These are phyloP conservation scores for Arabidopsis suecica DNA, from an alignment of 345 rosid species.

Conservation along the genomic window DNA sequence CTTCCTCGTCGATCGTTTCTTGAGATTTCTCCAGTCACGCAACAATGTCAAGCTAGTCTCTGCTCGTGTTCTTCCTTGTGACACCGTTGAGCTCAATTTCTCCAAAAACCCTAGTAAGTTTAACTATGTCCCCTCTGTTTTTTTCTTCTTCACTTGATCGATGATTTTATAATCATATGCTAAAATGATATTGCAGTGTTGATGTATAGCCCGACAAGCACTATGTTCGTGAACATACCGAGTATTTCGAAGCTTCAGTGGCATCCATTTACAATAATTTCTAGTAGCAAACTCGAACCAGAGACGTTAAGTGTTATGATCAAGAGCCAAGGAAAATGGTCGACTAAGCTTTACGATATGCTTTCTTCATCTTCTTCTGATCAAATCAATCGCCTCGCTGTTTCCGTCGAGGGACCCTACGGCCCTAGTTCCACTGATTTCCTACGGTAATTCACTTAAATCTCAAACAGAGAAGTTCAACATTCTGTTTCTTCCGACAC, in stretches of 20 bases:
- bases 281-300: conserved; percentile 70
- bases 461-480: background rate
- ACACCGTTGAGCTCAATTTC: conserved; percentile 71
- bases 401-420: conserved; percentile 85
- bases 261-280: conserved; percentile 88
- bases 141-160: background rate
- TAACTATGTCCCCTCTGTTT: conserved; percentile 1
- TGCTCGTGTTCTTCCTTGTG: conserved; percentile 65
- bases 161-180: conserved; percentile 8
- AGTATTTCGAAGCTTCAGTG: conserved; percentile 79
- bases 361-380: conserved; percentile 62
- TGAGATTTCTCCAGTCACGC: conserved; percentile 74
- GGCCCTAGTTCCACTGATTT: conserved; percentile 77
- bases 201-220: conserved; percentile 69
- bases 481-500: background rate
- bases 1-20: conserved; percentile 73
- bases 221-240: conserved; percentile 72
- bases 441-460: conserved; percentile 50
- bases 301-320: conserved; percentile 67
- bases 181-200: conserved; percentile 51
- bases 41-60: conserved; percentile 54
- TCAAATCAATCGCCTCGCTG: conserved; percentile 49
- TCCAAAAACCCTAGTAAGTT: conserved; percentile 53
- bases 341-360: conserved; percentile 59
- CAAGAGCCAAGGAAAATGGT: conserved; percentile 79